A percentile compares a stretch with the other conserved stretches of the same genome.
phyloP scores from a whole-genome alignment of 306 rosid species.

The Myrica gale region DNA sequence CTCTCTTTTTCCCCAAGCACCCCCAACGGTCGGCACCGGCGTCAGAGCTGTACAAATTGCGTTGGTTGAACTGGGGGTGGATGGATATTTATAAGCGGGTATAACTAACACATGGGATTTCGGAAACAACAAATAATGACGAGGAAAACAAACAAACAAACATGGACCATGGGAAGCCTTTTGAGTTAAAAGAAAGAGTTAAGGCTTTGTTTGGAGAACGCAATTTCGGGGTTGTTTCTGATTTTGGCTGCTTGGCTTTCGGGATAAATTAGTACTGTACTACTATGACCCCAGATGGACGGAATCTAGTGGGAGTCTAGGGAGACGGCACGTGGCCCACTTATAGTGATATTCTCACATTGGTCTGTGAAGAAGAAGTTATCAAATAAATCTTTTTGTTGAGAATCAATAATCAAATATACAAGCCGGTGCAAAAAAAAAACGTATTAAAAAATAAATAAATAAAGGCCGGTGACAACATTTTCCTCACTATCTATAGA shows the following conservation, averaged over 20 bases:
- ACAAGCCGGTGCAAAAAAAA: too few species aligned
- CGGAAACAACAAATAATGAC: too few species aligned
- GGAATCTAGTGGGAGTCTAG: background rate
- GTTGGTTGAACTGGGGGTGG: slow-evolving; percentile 21
- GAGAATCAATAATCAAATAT: too few species aligned
- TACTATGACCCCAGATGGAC: background rate
- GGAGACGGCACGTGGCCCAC: background rate
- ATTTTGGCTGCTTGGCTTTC: slow-evolving; percentile 25
- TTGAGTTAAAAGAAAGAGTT: slow-evolving; percentile 1
- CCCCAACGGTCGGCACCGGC: slow-evolving; percentile 30
- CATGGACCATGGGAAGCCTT: background rate
- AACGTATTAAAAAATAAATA: too few species aligned
- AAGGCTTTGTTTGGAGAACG: slow-evolving; percentile 33
- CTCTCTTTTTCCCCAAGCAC: slow-evolving; percentile 11
- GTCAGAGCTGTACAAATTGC: slow-evolving; percentile 29
- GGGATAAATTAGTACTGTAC: slow-evolving; percentile 22
- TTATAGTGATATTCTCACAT: too few species aligned
- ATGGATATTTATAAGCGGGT: background rate
- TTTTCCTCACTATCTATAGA: too few species aligned
- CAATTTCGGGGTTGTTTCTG: slow-evolving; percentile 39
- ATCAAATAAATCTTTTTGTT: too few species aligned
- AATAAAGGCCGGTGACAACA: too few species aligned
- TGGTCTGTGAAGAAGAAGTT: too few species aligned
- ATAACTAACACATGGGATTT: too few species aligned
- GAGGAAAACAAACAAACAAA: background rate